Conservation (phyloP, 1,284 basidiomycete genomes). For the Afroboletus lepidellus region DNA sequence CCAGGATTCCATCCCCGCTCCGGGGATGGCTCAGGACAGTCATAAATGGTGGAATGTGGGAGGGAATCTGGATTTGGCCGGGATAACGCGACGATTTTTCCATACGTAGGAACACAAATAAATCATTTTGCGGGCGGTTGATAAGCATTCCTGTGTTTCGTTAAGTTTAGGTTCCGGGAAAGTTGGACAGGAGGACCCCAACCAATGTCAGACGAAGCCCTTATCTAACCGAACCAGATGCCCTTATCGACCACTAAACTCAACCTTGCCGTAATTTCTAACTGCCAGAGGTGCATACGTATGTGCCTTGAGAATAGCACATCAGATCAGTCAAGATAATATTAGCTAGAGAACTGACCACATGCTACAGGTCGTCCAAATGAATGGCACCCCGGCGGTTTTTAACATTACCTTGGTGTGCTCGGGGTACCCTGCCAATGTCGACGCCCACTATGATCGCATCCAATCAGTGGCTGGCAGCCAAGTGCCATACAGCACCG, state of each 20-base stretch:
- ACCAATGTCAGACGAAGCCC: slow-evolving; percentile 11
- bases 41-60: slow-evolving; percentile 22
- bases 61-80: slow-evolving; percentile 5
- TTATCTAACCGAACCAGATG: slow-evolving; percentile 19
- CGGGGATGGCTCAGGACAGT: background rate
- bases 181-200: background rate
- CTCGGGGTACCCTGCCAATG: background rate
- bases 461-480: background rate
- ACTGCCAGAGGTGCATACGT: background rate
- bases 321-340: background rate
- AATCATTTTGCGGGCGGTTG: slow-evolving; percentile 6
- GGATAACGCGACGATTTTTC: background rate
- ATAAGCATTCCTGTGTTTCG: slow-evolving; percentile 20
- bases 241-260: slow-evolving; percentile 2
- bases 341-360: background rate
- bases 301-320: background rate
- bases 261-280: background rate
- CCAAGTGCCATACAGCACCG: background rate
- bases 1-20: background rate
- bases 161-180: slow-evolving; percentile 3
- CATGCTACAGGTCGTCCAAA: background rate
- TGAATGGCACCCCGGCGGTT: background rate
- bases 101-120: background rate
- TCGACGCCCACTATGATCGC: background rate
- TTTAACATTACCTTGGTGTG: background rate